Conservation (phyloP, 108 stramenopile genomes). For the Pseudonitzschia delicatissima region DNA sequence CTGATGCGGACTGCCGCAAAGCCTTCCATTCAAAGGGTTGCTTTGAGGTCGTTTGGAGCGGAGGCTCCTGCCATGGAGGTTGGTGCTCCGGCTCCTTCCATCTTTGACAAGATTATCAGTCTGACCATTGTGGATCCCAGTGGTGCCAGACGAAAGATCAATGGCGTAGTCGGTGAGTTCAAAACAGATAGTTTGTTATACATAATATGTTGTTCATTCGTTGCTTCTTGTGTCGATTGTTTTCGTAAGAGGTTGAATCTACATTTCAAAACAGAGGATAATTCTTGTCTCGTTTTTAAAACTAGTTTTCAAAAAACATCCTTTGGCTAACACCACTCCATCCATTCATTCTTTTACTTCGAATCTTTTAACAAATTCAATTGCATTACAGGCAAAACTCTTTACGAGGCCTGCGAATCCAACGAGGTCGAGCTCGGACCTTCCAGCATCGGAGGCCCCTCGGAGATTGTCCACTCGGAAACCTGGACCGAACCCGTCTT, state of each 20-base stretch:
- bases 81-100: slow-evolving; percentile 51
- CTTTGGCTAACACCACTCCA: not conserved
- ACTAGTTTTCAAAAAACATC: too few relatives aligned
- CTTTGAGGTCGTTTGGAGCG: slow-evolving; percentile 31
- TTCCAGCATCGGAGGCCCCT: slow-evolving; percentile 39
- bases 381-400: slow-evolving; percentile 42
- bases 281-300: too few relatives aligned
- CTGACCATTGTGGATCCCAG: slow-evolving; percentile 83
- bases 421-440: slow-evolving; percentile 87
- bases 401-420: slow-evolving; percentile 70
- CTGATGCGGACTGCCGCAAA: slow-evolving; percentile 3
- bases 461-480: slow-evolving; percentile 51
- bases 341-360: not conserved
- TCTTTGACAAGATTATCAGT: slow-evolving; percentile 68
- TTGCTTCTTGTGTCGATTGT: not conserved
- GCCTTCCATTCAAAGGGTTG: not conserved
- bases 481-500: slow-evolving; percentile 85
- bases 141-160: slow-evolving; percentile 77
- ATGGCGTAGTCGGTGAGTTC: slow-evolving; percentile 67
- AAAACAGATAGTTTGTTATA: too few relatives aligned
- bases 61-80: slow-evolving; percentile 23
- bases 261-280: too few relatives aligned
- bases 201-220: not conserved
- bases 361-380: not conserved
- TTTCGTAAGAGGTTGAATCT: too few relatives aligned